Evolutionary conservation across 2,329 filamentous ascomycete genomes (phyloP).

Genomic region (Diplodia sapinea): DNA sequence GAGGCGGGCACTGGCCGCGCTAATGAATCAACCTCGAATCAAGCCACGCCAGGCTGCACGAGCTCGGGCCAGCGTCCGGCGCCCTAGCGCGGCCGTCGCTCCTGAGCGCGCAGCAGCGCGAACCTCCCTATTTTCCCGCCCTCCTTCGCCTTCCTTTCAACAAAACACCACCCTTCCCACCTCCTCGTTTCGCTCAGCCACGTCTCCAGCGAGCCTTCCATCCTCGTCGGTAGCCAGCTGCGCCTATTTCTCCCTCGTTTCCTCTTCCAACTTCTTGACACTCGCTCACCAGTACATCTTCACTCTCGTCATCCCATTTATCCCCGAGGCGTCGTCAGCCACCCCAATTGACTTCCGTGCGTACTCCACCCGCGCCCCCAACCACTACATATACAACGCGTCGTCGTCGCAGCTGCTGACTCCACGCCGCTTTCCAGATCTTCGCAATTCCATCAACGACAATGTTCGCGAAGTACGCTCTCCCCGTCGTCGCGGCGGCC

Average conservation of each 20-base stretch:
- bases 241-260: constrained; percentile 48
- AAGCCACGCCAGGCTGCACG: constrained; percentile 29
- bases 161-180: constrained; percentile 32
- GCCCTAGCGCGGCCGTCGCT: constrained; percentile 26
- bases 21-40: constrained; percentile 30
- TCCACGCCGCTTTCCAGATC: constrained; percentile 35
- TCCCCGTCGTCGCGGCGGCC: constrained; percentile 62
- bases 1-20: constrained; percentile 27
- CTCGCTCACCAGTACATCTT: constrained; percentile 47
- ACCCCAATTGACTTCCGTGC: constrained; percentile 41
- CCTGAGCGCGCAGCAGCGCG: constrained; percentile 27
- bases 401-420: constrained; percentile 38
- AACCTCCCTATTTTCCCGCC: constrained; percentile 32
- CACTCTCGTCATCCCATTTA: constrained; percentile 40
- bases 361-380: constrained; percentile 29
- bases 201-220: constrained; percentile 33
- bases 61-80: constrained; percentile 20
- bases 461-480: constrained; percentile 63
- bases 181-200: constrained; percentile 35
- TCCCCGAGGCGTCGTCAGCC: constrained; percentile 40
- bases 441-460: constrained; percentile 41
- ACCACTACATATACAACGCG: constrained; percentile 32
- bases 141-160: constrained; percentile 30
- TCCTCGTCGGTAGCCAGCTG: constrained; percentile 32
- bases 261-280: constrained; percentile 42